A percentile compares a stretch with the other conserved stretches of the same genome.
These are phyloP conservation scores for Pichia sp. DNA, from an alignment of 1,139 yeast species.

Conservation along the genomic window DNA sequence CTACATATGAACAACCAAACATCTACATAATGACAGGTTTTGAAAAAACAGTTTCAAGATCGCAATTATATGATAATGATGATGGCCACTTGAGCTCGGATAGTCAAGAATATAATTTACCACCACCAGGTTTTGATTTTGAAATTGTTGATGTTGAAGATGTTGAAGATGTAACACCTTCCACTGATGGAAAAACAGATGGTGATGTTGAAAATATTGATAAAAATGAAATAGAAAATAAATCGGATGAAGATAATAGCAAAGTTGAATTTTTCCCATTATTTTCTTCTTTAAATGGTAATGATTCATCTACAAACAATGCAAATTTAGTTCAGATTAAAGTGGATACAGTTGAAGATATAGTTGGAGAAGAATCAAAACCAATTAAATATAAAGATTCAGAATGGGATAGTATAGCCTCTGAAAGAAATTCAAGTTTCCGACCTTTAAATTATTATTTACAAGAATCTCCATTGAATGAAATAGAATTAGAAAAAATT, in stretches of 20 bases:
- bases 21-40: conserved; percentile 10
- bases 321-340: conserved; percentile 6
- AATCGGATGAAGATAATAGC: conserved; percentile 34
- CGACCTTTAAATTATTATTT: conserved; percentile 53
- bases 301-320: conserved; percentile 5
- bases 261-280: conserved; percentile 41
- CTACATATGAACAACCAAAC: background rate
- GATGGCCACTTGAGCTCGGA: too few relatives aligned
- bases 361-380: conserved; percentile 2
- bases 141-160: conserved; percentile 48
- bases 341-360: background rate
- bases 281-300: conserved; percentile 31
- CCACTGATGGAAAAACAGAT: too few relatives aligned
- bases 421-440: conserved; percentile 32
- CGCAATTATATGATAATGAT: conserved; percentile 30
- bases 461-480: conserved; percentile 33
- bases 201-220: conserved; percentile 7
- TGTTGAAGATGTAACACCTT: background rate
- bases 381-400: conserved; percentile 20
- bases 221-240: too few relatives aligned
- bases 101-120: conserved; percentile 4
- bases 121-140: conserved; percentile 36
- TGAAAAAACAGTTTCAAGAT: conserved; percentile 30
- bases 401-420: conserved; percentile 37
- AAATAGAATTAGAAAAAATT: conserved; percentile 35